A percentile compares a stretch with the other conserved stretches of the same genome.
phyloP scores from a whole-genome alignment of 2,329 filamentous ascomycete genomes.

The Botrytis hyacinthi region DNA sequence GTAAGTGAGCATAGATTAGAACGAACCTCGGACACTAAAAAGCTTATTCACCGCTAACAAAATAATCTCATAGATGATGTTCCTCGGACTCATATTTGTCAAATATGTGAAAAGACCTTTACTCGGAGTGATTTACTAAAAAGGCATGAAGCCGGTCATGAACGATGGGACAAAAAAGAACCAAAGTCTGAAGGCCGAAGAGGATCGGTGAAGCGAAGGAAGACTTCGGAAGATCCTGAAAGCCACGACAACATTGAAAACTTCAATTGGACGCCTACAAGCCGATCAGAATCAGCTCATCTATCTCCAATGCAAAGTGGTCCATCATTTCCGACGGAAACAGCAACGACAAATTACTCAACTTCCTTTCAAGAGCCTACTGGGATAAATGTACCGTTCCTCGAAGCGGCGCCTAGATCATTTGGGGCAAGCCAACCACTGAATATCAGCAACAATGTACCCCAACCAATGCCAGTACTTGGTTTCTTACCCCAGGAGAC shows the following conservation, averaged over 20 bases:
- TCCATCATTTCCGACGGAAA: not conserved
- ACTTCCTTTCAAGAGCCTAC: slow-evolving; percentile 3
- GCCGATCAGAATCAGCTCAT: slow-evolving; percentile 3
- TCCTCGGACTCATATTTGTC: slow-evolving; percentile 27
- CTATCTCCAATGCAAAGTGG: slow-evolving; percentile 10
- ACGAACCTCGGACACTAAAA: not conserved
- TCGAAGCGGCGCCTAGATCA: slow-evolving; percentile 5
- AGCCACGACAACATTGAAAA: not conserved
- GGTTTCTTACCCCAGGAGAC: slow-evolving; percentile 1
- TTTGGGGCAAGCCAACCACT: not conserved
- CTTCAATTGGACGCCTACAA: not conserved
- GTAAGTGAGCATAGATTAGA: not conserved
- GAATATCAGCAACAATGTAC: not conserved
- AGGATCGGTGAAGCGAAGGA: slow-evolving; percentile 24
- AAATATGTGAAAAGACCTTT: slow-evolving; percentile 32
- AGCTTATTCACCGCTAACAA: slow-evolving; percentile 10
- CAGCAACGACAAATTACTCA: not conserved
- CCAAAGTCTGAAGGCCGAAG: not conserved
- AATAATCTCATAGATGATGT: slow-evolving; percentile 23
- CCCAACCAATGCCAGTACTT: not conserved
- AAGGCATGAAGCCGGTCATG: slow-evolving; percentile 32
- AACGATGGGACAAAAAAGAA: slow-evolving; percentile 29
- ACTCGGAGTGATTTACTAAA: slow-evolving; percentile 33
- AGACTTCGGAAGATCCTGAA: slow-evolving; percentile 12
- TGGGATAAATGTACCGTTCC: not conserved